Percentiles rank a stretch among this genome's conserved stretches.
phyloP scores from a whole-genome alignment of 2,329 filamentous ascomycete species.

The Cadophora luteo-olivacea region DNA sequence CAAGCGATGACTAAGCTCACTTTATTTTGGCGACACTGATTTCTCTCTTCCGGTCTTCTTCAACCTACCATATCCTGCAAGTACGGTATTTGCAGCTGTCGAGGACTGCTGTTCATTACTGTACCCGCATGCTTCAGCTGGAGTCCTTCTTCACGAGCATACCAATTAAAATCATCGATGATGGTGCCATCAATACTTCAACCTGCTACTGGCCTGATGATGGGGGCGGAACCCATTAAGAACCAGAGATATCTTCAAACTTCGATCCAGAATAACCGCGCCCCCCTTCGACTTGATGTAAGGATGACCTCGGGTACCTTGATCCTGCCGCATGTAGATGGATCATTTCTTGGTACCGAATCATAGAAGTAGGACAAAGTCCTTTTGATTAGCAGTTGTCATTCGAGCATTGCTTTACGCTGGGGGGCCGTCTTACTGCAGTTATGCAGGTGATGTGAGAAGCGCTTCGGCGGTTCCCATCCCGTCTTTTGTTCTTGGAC shows the following conservation, averaged over 20 bases:
- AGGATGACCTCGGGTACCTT: not conserved
- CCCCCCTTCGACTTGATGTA: not conserved
- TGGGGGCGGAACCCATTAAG: not conserved
- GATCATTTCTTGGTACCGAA: not conserved
- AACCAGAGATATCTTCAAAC: not conserved
- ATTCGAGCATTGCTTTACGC: not conserved
- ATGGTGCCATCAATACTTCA: not conserved
- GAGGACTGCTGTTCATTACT: not conserved
- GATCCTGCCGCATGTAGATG: not conserved
- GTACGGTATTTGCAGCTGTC: not conserved
- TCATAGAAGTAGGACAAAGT: not conserved
- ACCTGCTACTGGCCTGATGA: not conserved
- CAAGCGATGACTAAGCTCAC: not conserved
- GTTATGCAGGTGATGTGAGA: conserved; percentile 4
- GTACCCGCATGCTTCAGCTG: not conserved
- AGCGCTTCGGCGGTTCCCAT: not conserved
- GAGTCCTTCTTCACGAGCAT: not conserved
- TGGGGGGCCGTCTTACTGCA: conserved; percentile 5
- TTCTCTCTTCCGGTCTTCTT: not conserved
- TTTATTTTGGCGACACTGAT: not conserved
- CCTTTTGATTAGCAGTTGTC: not conserved
- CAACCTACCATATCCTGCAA: not conserved
- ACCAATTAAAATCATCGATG: not conserved
- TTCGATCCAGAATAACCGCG: not conserved
- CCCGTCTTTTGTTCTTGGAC: not conserved